Percentiles rank a stretch among this genome's conserved stretches.
Evolutionary conservation across 495 filamentous ascomycete species (phyloP).

Genomic region (Aspergillus bertholletiae): DNA sequence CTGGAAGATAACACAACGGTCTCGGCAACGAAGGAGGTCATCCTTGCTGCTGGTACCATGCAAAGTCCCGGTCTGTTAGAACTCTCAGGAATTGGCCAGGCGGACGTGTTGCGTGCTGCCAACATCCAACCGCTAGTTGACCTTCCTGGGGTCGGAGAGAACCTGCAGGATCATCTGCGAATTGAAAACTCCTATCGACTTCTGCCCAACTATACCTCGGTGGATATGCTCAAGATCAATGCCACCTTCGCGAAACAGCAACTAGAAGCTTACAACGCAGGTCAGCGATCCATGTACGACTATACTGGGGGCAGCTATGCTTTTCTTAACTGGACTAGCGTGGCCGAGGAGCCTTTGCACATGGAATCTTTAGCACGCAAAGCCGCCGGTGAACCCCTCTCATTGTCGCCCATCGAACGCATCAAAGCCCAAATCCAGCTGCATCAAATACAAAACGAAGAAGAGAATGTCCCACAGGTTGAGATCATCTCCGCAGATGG

Average conservation of each 20-base stretch:
- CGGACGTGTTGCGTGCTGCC: constrained; percentile 23
- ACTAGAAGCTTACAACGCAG: background rate
- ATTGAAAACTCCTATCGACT: constrained; percentile 3
- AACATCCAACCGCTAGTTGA: constrained; percentile 33
- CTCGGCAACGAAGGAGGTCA: constrained; percentile 38
- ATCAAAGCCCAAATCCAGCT: no score
- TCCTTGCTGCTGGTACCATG: constrained; percentile 49
- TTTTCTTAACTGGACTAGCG: no score
- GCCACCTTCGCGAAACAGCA: background rate
- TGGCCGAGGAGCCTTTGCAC: no score
- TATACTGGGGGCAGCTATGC: no score
- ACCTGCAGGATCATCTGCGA: constrained; percentile 13
- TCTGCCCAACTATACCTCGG: background rate
- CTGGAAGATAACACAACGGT: background rate
- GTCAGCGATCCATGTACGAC: no score
- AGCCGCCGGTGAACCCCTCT: no score
- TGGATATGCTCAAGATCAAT: background rate
- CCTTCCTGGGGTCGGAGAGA: constrained; percentile 42
- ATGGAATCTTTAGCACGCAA: no score
- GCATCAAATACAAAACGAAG: no score
- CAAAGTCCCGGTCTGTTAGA: constrained; percentile 52
- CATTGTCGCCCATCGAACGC: no score
- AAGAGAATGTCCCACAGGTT: no score
- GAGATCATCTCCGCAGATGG: no score
- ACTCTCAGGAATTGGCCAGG: constrained; percentile 46